Conservation (phyloP, 2,329 filamentous ascomycete species). For the Trichophyton verrucosum region DNA sequence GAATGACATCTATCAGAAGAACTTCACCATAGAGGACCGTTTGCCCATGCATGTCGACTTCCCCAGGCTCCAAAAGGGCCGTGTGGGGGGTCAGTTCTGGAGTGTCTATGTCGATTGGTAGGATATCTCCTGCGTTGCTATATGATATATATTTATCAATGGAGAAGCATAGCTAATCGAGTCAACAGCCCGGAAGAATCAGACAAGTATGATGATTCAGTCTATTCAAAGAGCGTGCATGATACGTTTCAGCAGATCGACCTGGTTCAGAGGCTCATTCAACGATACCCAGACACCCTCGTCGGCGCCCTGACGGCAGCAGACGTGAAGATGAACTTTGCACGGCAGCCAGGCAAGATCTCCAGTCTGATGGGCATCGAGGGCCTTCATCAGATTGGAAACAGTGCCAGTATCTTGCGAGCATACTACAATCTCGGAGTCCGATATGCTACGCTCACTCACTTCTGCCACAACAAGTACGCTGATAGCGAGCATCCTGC, state of each 20-base stretch:
- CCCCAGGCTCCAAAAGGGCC: conserved; percentile 57
- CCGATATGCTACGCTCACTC: conserved; percentile 77
- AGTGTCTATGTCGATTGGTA: conserved; percentile 64
- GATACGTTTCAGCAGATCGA: conserved; percentile 66
- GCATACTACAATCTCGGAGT: conserved; percentile 67
- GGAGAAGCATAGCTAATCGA: not conserved
- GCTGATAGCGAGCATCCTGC: conserved; percentile 63
- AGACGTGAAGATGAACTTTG: conserved; percentile 48
- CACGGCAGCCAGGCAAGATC: conserved; percentile 51
- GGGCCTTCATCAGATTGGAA: conserved; percentile 87
- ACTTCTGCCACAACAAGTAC: conserved; percentile 86
- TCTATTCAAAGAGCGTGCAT: conserved; percentile 41
- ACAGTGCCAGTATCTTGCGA: conserved; percentile 55
- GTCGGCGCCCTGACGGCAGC: conserved; percentile 40
- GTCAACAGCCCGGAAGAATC: conserved; percentile 4
- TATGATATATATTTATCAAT: conserved; percentile 2
- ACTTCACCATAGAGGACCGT: conserved; percentile 60
- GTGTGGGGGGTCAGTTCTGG: conserved; percentile 72
- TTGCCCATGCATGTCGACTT: conserved; percentile 65
- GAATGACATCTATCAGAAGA: conserved; percentile 64
- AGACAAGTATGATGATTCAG: conserved; percentile 12
- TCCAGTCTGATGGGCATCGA: conserved; percentile 73
- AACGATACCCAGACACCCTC: conserved; percentile 55
- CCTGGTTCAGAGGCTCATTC: conserved; percentile 51
- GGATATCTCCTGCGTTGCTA: conserved; percentile 15